phyloP scores from a whole-genome alignment of 2,329 filamentous ascomycete species.

The Penicillium sp. region DNA sequence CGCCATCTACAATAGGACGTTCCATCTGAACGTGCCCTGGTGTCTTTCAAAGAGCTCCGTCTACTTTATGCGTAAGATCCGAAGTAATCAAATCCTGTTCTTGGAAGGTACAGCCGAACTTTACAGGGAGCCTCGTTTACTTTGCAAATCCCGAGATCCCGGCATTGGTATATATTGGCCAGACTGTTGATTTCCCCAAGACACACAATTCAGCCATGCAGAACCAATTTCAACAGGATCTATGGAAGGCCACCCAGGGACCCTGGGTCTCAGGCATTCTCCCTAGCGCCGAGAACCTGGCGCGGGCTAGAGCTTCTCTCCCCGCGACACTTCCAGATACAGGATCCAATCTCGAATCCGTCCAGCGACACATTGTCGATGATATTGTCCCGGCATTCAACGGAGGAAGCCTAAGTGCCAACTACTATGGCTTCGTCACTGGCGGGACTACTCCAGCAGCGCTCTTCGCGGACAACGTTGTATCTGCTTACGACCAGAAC shows the following conservation, averaged over 20 bases:
- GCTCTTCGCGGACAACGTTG: constrained; percentile 78
- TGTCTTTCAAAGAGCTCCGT: background rate
- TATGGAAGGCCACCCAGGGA: constrained; percentile 32
- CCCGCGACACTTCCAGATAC: constrained; percentile 24
- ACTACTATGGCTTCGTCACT: constrained; percentile 87
- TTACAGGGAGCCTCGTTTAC: background rate
- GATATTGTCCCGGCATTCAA: constrained; percentile 59
- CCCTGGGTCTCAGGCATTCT: constrained; percentile 30
- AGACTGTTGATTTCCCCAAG: background rate
- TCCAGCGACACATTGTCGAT: constrained; percentile 38
- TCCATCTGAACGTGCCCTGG: background rate
- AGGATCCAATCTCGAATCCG: constrained; percentile 30
- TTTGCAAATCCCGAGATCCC: constrained; percentile 17
- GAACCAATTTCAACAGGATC: constrained; percentile 19
- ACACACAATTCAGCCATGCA: constrained; percentile 10
- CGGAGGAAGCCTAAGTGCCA: constrained; percentile 59
- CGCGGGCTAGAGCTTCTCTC: constrained; percentile 33
- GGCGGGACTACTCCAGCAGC: constrained; percentile 78
- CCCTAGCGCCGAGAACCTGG: constrained; percentile 28
- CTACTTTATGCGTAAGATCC: background rate
- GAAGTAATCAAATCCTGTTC: background rate
- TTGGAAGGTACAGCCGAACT: constrained; percentile 16
- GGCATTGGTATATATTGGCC: constrained; percentile 8
- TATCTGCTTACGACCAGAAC: constrained; percentile 78
- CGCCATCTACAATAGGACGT: background rate